phyloP scores from a whole-genome alignment of 2,329 filamentous ascomycete species.

The Xylaria sp. region DNA sequence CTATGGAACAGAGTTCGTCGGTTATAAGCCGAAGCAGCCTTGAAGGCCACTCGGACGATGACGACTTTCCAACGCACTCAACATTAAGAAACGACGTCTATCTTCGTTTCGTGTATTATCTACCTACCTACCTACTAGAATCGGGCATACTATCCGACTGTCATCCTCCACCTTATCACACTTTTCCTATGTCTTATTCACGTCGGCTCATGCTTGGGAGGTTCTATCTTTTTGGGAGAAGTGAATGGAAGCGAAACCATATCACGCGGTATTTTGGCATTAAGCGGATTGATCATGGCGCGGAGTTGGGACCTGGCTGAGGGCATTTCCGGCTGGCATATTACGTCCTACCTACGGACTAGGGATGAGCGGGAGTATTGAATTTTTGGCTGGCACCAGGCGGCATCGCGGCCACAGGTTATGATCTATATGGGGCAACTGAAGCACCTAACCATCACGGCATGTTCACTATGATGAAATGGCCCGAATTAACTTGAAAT shows the following conservation, averaged over 20 bases:
- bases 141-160: conserved; percentile 4
- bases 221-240: not conserved
- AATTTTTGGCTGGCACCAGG: not conserved
- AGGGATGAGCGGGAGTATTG: not conserved
- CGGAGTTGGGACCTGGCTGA: conserved; percentile 24
- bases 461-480: not conserved
- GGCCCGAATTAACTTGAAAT: not conserved
- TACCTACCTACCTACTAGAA: conserved; percentile 11
- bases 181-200: not conserved
- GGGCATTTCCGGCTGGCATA: conserved; percentile 13
- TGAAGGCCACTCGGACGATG: not conserved
- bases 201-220: not conserved
- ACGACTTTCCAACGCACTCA: conserved; percentile 1
- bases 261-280: conserved; percentile 17
- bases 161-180: not conserved
- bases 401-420: not conserved
- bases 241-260: not conserved
- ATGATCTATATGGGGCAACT: conserved; percentile 1
- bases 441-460: not conserved
- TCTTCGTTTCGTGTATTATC: conserved; percentile 8
- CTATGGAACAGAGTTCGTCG: conserved; percentile 59
- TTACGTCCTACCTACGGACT: conserved; percentile 3
- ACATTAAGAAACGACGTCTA: conserved; percentile 2
- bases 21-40: conserved; percentile 14
- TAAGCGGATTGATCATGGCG: conserved; percentile 22